A percentile compares a stretch with the other conserved stretches of the same genome.
Evolutionary conservation across 805 yeast genomes (phyloP).

Genomic region (Candida manassasensis): DNA sequence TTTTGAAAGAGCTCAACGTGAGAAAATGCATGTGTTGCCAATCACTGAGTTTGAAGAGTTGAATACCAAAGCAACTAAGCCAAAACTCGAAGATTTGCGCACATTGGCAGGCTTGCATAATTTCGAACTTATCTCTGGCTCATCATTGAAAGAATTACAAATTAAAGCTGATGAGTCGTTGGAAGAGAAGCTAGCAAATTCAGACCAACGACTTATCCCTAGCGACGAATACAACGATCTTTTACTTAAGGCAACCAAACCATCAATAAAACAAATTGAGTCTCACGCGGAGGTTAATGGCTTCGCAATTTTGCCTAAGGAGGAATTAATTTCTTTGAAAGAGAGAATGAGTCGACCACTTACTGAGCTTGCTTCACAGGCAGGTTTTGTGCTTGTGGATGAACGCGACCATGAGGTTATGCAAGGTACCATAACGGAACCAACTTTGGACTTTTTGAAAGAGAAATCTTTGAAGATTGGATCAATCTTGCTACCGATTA

Average conservation of each 20-base stretch:
- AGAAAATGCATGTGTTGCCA: conserved; percentile 9
- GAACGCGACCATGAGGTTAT: conserved; percentile 14
- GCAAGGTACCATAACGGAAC: conserved; percentile 6
- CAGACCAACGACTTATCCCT: conserved; percentile 11
- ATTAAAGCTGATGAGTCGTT: conserved; percentile 8
- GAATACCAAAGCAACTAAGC: conserved; percentile 11
- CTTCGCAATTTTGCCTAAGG: conserved; percentile 20
- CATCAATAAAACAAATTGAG: conserved; percentile 22
- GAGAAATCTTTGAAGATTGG: conserved; percentile 24
- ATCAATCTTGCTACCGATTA: conserved; percentile 27
- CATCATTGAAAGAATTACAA: conserved; percentile 11
- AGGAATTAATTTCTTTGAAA: conserved; percentile 18
- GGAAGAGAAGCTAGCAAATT: conserved; percentile 11
- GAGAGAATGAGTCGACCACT: conserved; percentile 10
- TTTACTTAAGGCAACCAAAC: conserved; percentile 23
- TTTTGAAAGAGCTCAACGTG: conserved; percentile 6
- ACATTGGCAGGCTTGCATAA: conserved; percentile 3
- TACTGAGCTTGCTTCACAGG: conserved; percentile 13
- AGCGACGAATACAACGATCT: conserved; percentile 28
- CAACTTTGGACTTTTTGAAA: conserved; percentile 4
- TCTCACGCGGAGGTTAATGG: conserved; percentile 25
- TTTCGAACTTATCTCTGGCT: conserved; percentile 11
- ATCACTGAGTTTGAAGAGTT: conserved; percentile 10
- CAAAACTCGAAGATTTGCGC: conserved; percentile 7
- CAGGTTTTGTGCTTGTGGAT: conserved; percentile 14